Evolutionary conservation across 345 rosid genomes (phyloP).

Genomic region (Eucalyptus pumila): DNA sequence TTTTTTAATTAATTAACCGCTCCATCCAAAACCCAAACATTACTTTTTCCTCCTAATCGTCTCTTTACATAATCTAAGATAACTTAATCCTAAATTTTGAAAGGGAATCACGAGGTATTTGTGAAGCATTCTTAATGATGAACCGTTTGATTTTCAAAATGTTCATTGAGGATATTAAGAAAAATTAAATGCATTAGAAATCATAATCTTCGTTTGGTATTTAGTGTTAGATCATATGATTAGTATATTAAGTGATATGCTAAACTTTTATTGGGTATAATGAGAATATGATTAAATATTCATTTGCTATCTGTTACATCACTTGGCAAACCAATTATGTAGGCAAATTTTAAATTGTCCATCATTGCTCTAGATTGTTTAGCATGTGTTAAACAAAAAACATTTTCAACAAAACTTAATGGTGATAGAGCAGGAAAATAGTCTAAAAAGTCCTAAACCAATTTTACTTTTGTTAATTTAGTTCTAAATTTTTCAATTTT

Average conservation of each 20-base stretch:
- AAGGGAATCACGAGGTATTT: not conserved
- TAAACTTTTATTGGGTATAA: not conserved
- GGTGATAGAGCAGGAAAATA: rapidly evolving
- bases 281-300: not conserved
- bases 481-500: too few species aligned
- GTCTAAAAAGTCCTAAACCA: too few species aligned
- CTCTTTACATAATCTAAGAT: not conserved
- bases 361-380: not conserved
- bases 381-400: not conserved
- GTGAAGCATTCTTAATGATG: not conserved
- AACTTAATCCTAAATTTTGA: not conserved
- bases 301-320: not conserved
- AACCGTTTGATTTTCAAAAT: too few species aligned
- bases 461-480: too few species aligned
- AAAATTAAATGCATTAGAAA: not conserved
- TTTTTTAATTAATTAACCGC: not conserved
- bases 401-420: too few species aligned
- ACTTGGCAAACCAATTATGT: not conserved
- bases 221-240: not conserved
- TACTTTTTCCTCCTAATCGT: not conserved
- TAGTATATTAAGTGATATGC: not conserved
- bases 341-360: not conserved
- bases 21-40: not conserved
- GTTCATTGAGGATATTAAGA: too few species aligned
- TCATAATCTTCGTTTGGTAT: not conserved